Evolutionary conservation across 176 grass and related monocot species (phyloP), one percentile per base, ranked within the genome.

Genomic region (Zizania latifolia): DNA sequence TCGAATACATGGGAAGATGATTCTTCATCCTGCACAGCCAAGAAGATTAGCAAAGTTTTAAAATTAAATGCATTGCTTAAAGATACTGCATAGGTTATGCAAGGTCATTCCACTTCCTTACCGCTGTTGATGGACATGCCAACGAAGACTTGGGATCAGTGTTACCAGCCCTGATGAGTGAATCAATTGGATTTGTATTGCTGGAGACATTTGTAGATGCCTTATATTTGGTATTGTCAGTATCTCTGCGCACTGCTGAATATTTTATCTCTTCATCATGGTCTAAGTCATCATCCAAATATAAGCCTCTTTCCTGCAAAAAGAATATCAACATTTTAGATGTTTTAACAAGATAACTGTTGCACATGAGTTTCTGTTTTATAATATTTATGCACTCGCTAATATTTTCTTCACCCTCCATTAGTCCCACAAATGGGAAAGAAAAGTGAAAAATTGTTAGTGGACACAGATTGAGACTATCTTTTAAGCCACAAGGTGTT

Each of bases 221-320:
- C 22, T 68, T 89, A 53, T 38, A 73, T 39, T 77, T 80, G 71
- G 50, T 76, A 71, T 70, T 83, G 70, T 98, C 86, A 10, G 67
- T 81, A 72, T 92, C 87, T 70, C 96, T 95, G 31, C 32, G 62
- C 32, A 99, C 96, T 22, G 96, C 87, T 16, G 96, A 99, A 88
- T 99, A 99, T 73, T 82, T 92, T 72, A 81, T 84, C 80, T 99
- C 96, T 86, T 99, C 96, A 68, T 99, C 92, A 70, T 92, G 85
- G 57, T 94, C 89, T 60, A 88, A 81, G 38, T 99, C 83, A 53
- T 89, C 89, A 81, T 86, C 77, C 62, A 86, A 84, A 51, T 78
- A 68, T 33, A 95, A 79, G 31, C 96, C 96, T 80, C 96, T 90
- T 84, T 99, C 96, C 96, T 99, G 82, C 46, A 51, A 39, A 57